Evolutionary conservation across 1,139 yeast species (phyloP).

Genomic region (Yamadazyma atmosphaerica): DNA sequence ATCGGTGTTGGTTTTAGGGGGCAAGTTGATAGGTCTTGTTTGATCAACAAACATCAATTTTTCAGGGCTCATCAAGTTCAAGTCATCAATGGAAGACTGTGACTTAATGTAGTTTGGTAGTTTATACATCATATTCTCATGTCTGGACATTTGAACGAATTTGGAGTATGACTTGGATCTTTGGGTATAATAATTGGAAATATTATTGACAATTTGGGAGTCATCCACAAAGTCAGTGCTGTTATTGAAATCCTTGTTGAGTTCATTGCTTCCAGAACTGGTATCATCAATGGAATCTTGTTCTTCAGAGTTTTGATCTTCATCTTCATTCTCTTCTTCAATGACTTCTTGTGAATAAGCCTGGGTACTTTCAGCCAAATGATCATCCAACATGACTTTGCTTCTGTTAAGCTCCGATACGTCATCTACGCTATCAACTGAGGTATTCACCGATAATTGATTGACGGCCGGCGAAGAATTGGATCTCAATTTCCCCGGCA

Average conservation of each 20-base stretch:
- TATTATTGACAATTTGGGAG: slow-evolving; percentile 34
- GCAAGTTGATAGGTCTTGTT: slow-evolving; percentile 47
- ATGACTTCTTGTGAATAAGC: slow-evolving; percentile 1
- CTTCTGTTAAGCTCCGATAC: slow-evolving; percentile 1
- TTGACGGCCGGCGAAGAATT: slow-evolving; percentile 17
- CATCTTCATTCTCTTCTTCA: slow-evolving; percentile 8
- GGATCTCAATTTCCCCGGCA: slow-evolving; percentile 33
- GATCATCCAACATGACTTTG: not conserved
- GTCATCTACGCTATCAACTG: slow-evolving; percentile 8
- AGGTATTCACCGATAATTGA: slow-evolving; percentile 5
- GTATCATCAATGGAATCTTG: slow-evolving; percentile 4
- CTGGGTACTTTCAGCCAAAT: slow-evolving; percentile 3
- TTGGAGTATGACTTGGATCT: slow-evolving; percentile 38
- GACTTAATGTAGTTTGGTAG: slow-evolving; percentile 41
- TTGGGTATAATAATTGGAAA: slow-evolving; percentile 39
- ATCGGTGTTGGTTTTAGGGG: slow-evolving; percentile 40
- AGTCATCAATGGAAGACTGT: slow-evolving; percentile 45
- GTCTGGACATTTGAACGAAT: slow-evolving; percentile 32
- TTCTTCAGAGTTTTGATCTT: slow-evolving; percentile 3
- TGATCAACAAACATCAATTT: slow-evolving; percentile 41
- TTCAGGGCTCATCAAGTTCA: slow-evolving; percentile 42
- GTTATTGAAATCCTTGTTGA: slow-evolving; percentile 16
- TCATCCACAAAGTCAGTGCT: slow-evolving; percentile 24
- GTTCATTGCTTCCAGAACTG: slow-evolving; percentile 7
- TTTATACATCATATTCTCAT: slow-evolving; percentile 36